Conservation (phyloP, 176 grass and related monocot species). For the Typha latifolia region DNA sequence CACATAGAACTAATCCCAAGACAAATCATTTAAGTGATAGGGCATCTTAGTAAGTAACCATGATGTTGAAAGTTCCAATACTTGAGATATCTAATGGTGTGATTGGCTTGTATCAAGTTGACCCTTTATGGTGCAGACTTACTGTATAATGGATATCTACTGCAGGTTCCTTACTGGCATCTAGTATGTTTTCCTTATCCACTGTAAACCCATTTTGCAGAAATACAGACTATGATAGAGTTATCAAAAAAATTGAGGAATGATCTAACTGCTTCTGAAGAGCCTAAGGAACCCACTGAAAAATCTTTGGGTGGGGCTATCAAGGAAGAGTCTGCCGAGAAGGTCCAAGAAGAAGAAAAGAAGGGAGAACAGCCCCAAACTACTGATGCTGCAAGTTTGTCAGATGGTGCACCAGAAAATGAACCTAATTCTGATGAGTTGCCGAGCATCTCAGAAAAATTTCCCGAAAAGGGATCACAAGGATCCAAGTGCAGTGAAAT, state of each 20-base stretch:
- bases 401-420: conserved; percentile 4
- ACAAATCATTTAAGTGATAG: too few relatives aligned
- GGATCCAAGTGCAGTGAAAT: conserved; percentile 4
- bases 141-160: too few relatives aligned
- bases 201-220: conserved; percentile 18
- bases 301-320: conserved; percentile 6
- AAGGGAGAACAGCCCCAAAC: conserved; percentile 15
- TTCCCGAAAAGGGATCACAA: background rate
- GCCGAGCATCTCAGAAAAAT: conserved; percentile 15
- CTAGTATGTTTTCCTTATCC: background rate
- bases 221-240: conserved; percentile 41
- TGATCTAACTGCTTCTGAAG: conserved; percentile 21
- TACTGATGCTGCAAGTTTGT: conserved; percentile 14
- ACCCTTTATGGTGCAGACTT: too few relatives aligned
- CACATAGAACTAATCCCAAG: too few relatives aligned
- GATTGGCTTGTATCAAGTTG: too few relatives aligned
- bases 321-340: conserved; percentile 13
- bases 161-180: background rate
- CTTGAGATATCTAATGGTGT: too few relatives aligned
- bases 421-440: conserved; percentile 18
- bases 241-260: conserved; percentile 45
- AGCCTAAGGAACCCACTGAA: conserved; percentile 23
- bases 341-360: conserved; percentile 9
- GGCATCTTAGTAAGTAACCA: too few relatives aligned
- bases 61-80: too few relatives aligned